Evolutionary conservation across 2,329 filamentous ascomycete genomes (phyloP).

Genomic region (Alternaria sp.): DNA sequence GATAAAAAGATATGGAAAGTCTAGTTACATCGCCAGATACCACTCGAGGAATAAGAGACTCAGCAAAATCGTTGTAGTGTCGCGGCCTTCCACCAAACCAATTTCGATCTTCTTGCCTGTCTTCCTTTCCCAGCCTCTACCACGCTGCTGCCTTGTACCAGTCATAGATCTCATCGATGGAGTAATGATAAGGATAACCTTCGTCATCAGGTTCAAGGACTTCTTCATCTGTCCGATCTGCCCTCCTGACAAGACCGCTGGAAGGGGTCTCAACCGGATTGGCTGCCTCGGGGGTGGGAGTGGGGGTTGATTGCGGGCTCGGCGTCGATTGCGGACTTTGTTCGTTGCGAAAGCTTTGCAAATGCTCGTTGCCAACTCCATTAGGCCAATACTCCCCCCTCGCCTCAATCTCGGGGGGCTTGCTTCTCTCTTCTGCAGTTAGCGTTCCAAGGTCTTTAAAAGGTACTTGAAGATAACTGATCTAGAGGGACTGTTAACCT

Average conservation of each 20-base stretch:
- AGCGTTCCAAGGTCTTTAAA: background rate
- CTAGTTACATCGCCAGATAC: background rate
- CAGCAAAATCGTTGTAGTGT: background rate
- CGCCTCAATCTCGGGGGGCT: background rate
- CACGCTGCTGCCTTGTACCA: background rate
- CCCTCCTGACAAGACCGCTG: conserved; percentile 8
- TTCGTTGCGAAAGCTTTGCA: background rate
- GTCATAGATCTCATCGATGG: conserved; percentile 13
- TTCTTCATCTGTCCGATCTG: background rate
- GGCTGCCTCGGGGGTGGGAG: background rate
- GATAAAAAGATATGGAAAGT: background rate
- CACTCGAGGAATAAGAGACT: background rate
- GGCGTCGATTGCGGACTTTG: conserved; percentile 1
- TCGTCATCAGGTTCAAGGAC: conserved; percentile 2
- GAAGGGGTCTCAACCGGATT: background rate
- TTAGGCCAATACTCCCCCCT: conserved; percentile 12
- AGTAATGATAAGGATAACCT: conserved; percentile 8
- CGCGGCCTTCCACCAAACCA: background rate
- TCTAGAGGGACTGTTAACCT: background rate
- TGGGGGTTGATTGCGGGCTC: background rate
- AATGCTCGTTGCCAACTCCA: conserved; percentile 2
- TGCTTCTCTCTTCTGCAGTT: background rate
- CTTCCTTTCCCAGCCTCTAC: conserved; percentile 1
- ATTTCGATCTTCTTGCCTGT: background rate
- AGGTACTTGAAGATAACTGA: background rate